These are phyloP conservation scores for Mallotus nudiflorus DNA, from an alignment of 345 rosid species.

Conservation along the genomic window DNA sequence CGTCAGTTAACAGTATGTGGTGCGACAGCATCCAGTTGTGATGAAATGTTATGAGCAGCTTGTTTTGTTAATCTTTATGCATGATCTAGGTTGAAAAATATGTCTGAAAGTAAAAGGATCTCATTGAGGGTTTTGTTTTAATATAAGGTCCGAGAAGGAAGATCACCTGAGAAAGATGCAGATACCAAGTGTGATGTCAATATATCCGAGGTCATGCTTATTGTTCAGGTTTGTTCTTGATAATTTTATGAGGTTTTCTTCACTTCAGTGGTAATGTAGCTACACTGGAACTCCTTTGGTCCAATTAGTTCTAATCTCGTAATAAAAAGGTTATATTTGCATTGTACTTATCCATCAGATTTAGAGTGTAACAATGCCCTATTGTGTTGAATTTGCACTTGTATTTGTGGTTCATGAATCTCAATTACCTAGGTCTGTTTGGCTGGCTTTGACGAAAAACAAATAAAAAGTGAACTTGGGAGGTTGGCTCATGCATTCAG, in stretches of 20 bases:
- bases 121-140: no score
- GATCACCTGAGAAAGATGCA: conserved; percentile 42
- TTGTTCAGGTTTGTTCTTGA: conserved; percentile 72
- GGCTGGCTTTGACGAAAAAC: conserved; percentile 47
- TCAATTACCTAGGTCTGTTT: conserved; percentile 52
- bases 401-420: conserved; percentile 4
- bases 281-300: not conserved
- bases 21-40: not conserved
- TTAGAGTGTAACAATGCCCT: not conserved
- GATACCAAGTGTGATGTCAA: conserved; percentile 46
- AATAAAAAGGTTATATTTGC: not conserved
- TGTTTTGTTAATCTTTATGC: not conserved
- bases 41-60: not conserved
- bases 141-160: conserved; percentile 91
- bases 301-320: not conserved
- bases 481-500: conserved; percentile 66
- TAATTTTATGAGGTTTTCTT: not conserved
- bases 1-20: conserved; percentile 82
- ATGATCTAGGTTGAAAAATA: no score
- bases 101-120: no score
- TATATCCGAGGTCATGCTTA: conserved; percentile 87
- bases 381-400: not conserved
- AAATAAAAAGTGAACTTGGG: conserved; percentile 57
- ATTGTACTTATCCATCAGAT: conserved; percentile 9
- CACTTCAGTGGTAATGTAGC: not conserved